Evolutionary conservation across 106 monocot species (phyloP).

Genomic region (Dendrobium catenatum): DNA sequence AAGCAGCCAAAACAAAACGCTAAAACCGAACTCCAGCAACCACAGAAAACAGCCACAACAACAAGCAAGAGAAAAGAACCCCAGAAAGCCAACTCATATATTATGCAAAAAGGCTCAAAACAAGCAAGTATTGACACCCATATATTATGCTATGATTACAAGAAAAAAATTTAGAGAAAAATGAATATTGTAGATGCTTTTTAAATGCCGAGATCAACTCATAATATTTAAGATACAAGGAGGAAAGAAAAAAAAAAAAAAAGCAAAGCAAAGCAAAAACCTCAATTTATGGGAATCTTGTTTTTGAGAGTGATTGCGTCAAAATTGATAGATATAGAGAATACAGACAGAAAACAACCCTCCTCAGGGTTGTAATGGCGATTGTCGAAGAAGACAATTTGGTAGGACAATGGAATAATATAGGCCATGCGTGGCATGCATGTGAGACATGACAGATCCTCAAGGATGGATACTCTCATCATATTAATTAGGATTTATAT

Average conservation of each 20-base stretch:
- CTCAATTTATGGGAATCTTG: neutral
- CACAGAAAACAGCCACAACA: too few species aligned
- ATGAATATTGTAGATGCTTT: too few species aligned
- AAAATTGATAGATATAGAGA: neutral
- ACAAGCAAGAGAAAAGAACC: too few species aligned
- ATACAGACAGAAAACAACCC: neutral
- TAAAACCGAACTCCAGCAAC: too few species aligned
- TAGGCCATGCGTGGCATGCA: neutral
- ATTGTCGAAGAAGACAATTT: neutral
- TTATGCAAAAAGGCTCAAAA: too few species aligned
- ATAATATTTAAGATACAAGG: neutral
- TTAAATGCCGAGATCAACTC: neutral
- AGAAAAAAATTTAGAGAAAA: too few species aligned
- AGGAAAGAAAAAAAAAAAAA: neutral
- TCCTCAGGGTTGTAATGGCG: neutral
- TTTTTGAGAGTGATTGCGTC: neutral
- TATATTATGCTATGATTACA: too few species aligned
- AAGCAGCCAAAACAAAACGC: too few species aligned
- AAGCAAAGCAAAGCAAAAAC: neutral
- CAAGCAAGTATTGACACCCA: too few species aligned
- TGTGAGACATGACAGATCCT: neutral
- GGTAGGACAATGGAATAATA: slow-evolving; percentile 1
- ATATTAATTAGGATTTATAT: neutral
- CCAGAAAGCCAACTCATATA: too few species aligned
- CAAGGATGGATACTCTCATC: neutral